Conservation (phyloP, 805 yeast species). For the Geotrichum ghanense region DNA sequence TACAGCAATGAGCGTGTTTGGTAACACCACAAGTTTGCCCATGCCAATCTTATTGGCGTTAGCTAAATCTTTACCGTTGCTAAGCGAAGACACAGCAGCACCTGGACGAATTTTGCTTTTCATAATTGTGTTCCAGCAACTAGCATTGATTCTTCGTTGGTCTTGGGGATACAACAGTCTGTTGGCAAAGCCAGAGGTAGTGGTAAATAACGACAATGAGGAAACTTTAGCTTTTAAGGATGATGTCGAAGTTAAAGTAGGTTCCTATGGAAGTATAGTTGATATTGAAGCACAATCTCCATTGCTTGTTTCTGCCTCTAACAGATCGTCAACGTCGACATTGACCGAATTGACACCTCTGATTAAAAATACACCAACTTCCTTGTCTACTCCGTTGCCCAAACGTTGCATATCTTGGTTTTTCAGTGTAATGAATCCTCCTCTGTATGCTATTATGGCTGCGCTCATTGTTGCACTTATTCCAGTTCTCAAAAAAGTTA, state of each 20-base stretch:
- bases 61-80: conserved; percentile 46
- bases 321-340: not conserved
- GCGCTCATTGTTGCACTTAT: conserved; percentile 50
- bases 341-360: not conserved
- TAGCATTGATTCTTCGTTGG: conserved; percentile 58
- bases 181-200: conserved; percentile 29
- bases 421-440: conserved; percentile 51
- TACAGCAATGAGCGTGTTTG: conserved; percentile 94
- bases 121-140: conserved; percentile 51
- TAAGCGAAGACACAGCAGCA: conserved; percentile 37
- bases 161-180: conserved; percentile 61
- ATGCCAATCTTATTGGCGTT: conserved; percentile 73
- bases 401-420: not conserved
- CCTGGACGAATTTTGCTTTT: conserved; percentile 20
- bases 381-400: not conserved
- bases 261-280: not conserved
- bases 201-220: not conserved
- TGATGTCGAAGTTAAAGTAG: too few species aligned
- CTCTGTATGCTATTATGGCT: conserved; percentile 48
- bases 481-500: conserved; percentile 33
- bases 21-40: conserved; percentile 89
- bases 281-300: not conserved
- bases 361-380: not conserved
- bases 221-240: too few species aligned
- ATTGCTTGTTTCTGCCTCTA: not conserved